Evolutionary conservation across 2,329 filamentous ascomycete genomes (phyloP).

Genomic region (Aspergillus ruber): DNA sequence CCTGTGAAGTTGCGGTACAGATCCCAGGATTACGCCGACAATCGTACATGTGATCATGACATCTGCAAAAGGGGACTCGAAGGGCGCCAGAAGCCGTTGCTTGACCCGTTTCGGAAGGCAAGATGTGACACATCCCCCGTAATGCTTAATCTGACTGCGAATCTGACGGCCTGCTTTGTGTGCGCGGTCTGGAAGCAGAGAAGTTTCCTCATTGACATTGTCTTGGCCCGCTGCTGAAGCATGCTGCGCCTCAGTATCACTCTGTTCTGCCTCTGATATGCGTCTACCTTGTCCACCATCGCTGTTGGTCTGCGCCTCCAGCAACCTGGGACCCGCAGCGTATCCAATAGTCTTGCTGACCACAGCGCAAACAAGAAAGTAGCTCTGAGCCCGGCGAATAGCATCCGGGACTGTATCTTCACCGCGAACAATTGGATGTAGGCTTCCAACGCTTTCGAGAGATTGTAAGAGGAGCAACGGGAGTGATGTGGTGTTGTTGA

Average conservation of each 20-base stretch:
- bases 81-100: constrained; percentile 30
- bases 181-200: constrained; percentile 42
- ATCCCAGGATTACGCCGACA: constrained; percentile 53
- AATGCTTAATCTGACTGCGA: constrained; percentile 16
- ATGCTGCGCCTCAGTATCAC: constrained; percentile 10
- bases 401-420: constrained; percentile 41
- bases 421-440: constrained; percentile 43
- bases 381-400: constrained; percentile 56
- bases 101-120: constrained; percentile 28
- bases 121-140: constrained; percentile 22
- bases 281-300: constrained; percentile 14
- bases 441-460: constrained; percentile 51
- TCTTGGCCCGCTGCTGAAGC: constrained; percentile 16
- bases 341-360: constrained; percentile 60
- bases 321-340: constrained; percentile 54
- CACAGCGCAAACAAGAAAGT: constrained; percentile 61
- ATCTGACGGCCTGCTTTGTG: constrained; percentile 10
- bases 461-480: constrained; percentile 49
- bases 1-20: constrained; percentile 53
- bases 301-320: constrained; percentile 36
- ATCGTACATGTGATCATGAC: constrained; percentile 56
- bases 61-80: constrained; percentile 51
- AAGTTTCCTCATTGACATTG: constrained; percentile 41
- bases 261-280: background rate
- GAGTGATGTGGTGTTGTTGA: constrained; percentile 54